These are phyloP conservation scores for Exophiala alcalophila DNA, from an alignment of 2,329 filamentous ascomycete species.

Conservation along the genomic window DNA sequence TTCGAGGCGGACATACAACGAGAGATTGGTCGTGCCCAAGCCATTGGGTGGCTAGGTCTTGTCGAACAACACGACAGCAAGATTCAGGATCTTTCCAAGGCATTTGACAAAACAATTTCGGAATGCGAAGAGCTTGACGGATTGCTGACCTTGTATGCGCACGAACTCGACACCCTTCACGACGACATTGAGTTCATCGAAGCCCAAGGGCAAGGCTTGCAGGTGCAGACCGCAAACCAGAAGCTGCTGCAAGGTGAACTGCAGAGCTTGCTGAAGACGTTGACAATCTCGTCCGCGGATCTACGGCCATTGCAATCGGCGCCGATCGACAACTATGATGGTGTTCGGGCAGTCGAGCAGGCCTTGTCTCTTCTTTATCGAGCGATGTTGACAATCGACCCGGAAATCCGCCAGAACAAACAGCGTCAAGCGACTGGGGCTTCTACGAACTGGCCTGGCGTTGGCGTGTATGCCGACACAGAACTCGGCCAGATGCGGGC, in stretches of 20 bases:
- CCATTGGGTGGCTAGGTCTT: conserved; percentile 85
- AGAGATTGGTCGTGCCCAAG: conserved; percentile 85
- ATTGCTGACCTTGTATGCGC: conserved; percentile 86
- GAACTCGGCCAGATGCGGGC: conserved; percentile 83
- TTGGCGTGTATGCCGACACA: conserved; percentile 66
- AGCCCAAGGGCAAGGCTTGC: conserved; percentile 91
- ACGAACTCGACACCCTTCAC: conserved; percentile 91
- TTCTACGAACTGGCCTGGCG: conserved; percentile 35
- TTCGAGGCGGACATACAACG: conserved; percentile 80
- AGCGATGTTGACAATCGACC: conserved; percentile 91
- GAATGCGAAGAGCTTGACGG: conserved; percentile 97
- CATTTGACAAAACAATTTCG: conserved; percentile 84
- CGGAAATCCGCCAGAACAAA: conserved; percentile 62
- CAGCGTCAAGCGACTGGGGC: conserved; percentile 48
- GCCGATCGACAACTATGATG: conserved; percentile 67
- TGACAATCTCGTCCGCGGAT: conserved; percentile 76
- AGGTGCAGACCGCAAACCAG: conserved; percentile 96
- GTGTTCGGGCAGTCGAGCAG: conserved; percentile 73
- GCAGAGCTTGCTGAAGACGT: conserved; percentile 81
- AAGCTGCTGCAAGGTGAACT: conserved; percentile 84
- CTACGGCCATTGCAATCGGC: conserved; percentile 71
- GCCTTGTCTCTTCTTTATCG: conserved; percentile 81
- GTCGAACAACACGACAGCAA: conserved; percentile 83
- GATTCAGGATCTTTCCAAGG: conserved; percentile 77
- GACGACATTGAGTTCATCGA: conserved; percentile 98